Percentiles rank a stretch among this genome's conserved stretches.
phyloP scores from a whole-genome alignment of 1,284 basidiomycete genomes.

The Albatrellus sp. region DNA sequence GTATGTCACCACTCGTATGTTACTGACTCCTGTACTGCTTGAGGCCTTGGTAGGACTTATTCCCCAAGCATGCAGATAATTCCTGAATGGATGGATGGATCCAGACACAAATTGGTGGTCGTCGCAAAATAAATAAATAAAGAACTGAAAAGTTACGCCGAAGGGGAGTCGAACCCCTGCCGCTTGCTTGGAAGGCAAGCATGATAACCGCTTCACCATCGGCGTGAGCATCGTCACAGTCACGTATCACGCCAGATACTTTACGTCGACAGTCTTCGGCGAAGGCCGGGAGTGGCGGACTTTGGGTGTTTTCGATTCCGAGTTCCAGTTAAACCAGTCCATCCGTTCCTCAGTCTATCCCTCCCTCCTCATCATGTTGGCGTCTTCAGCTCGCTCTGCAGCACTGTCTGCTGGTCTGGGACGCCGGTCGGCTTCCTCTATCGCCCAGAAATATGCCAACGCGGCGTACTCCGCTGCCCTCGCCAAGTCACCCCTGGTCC shows the following conservation, averaged over 20 bases:
- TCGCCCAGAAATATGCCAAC: slow-evolving; percentile 88
- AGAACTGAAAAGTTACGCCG: slow-evolving; percentile 27
- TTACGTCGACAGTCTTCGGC: background rate
- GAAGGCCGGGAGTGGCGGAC: no score
- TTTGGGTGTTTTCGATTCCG: background rate
- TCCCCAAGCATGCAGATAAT: no score
- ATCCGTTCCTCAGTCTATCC: background rate
- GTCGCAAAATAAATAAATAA: no score
- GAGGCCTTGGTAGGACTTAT: no score
- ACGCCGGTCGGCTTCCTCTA: slow-evolving; percentile 58
- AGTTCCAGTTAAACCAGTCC: background rate
- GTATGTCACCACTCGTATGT: background rate
- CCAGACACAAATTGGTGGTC: no score
- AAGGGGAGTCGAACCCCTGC: slow-evolving; percentile 73
- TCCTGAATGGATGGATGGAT: no score
- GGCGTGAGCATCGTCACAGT: slow-evolving; percentile 22
- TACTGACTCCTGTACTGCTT: no score
- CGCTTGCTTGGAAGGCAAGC: slow-evolving; percentile 80
- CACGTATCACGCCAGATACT: background rate
- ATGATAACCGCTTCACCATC: slow-evolving; percentile 77
- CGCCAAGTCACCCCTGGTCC: slow-evolving; percentile 66
- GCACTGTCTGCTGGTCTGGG: slow-evolving; percentile 25
- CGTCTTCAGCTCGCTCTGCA: slow-evolving; percentile 11
- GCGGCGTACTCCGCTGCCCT: slow-evolving; percentile 90
- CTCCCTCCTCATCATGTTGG: slow-evolving; percentile 8